Evolutionary conservation across 495 filamentous ascomycete species (phyloP).

Genomic region (Lindgomyces ingoldianus): DNA sequence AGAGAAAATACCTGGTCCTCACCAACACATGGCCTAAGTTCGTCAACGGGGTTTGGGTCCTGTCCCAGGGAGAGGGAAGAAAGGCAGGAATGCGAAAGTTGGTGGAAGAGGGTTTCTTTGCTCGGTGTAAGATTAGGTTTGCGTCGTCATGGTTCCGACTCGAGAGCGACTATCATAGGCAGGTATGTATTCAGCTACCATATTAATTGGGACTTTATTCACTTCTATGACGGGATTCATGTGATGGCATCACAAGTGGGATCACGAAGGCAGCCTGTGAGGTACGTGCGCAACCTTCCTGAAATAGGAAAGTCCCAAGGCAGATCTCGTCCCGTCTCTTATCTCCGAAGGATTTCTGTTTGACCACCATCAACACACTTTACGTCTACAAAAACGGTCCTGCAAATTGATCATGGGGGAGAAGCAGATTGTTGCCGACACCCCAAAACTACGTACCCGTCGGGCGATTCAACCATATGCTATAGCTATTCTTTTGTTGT

Average conservation of each 20-base stretch:
- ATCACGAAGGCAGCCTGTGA: no score
- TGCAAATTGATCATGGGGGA: not conserved
- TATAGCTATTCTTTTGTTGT: not conserved
- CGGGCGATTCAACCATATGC: not conserved
- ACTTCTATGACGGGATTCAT: not conserved
- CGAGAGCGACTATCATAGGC: no score
- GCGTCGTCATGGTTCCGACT: not conserved
- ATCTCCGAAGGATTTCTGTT: no score
- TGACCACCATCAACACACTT: no score
- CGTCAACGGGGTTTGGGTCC: slow-evolving; percentile 42
- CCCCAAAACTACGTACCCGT: not conserved
- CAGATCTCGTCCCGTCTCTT: not conserved
- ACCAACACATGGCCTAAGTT: slow-evolving; percentile 73
- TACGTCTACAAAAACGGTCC: no score
- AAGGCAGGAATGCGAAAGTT: not conserved
- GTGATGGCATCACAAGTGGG: not conserved
- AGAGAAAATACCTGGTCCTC: slow-evolving; percentile 68
- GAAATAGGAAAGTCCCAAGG: not conserved
- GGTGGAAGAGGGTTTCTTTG: slow-evolving; percentile 7
- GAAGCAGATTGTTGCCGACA: not conserved
- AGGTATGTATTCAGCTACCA: not conserved
- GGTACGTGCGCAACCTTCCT: no score
- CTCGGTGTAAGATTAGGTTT: not conserved
- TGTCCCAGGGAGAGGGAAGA: slow-evolving; percentile 26
- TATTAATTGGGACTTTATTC: not conserved